phyloP scores from a whole-genome alignment of 2,329 filamentous ascomycete genomes.

The Calonectria multiphialidica region DNA sequence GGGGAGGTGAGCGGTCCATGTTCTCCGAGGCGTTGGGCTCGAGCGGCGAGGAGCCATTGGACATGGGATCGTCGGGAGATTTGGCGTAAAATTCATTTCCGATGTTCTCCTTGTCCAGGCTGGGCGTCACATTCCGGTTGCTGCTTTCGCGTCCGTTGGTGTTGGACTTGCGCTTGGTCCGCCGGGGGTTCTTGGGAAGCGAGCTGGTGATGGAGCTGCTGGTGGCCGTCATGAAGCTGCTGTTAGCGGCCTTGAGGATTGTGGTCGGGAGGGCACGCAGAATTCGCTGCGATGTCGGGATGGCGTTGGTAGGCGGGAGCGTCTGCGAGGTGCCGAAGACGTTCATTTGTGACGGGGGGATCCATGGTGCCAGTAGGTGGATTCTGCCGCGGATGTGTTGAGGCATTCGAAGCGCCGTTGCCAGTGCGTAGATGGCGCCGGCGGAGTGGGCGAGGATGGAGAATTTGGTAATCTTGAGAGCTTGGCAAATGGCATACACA shows the following conservation, averaged over 20 bases:
- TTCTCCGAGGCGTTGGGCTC: slow-evolving; percentile 56
- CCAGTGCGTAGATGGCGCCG: slow-evolving; percentile 96
- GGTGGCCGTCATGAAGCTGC: slow-evolving; percentile 92
- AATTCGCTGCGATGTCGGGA: slow-evolving; percentile 92
- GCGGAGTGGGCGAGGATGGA: slow-evolving; percentile 96
- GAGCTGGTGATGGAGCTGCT: slow-evolving; percentile 87
- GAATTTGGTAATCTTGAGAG: slow-evolving; percentile 93
- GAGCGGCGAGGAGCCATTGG: slow-evolving; percentile 35
- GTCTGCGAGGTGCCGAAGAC: slow-evolving; percentile 80
- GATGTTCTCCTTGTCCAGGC: slow-evolving; percentile 65
- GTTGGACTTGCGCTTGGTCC: slow-evolving; percentile 70
- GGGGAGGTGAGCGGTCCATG: slow-evolving; percentile 60
- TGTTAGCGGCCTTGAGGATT: slow-evolving; percentile 93
- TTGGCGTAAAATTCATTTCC: slow-evolving; percentile 43
- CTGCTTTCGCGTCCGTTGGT: slow-evolving; percentile 53
- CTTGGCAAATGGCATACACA: slow-evolving; percentile 92
- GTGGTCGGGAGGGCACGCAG: slow-evolving; percentile 90
- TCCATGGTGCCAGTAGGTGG: slow-evolving; percentile 95
- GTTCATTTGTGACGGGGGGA: slow-evolving; percentile 93
- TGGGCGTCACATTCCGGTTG: slow-evolving; percentile 51
- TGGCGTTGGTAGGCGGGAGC: slow-evolving; percentile 83
- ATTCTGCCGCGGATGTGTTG: slow-evolving; percentile 95
- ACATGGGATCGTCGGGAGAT: slow-evolving; percentile 32
- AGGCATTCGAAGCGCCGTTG: slow-evolving; percentile 94
- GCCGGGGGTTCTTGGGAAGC: slow-evolving; percentile 74